Base-by-base conservation (phyloP, 768 basidiomycete species). In the Rhizopogon sp. region DNA sequence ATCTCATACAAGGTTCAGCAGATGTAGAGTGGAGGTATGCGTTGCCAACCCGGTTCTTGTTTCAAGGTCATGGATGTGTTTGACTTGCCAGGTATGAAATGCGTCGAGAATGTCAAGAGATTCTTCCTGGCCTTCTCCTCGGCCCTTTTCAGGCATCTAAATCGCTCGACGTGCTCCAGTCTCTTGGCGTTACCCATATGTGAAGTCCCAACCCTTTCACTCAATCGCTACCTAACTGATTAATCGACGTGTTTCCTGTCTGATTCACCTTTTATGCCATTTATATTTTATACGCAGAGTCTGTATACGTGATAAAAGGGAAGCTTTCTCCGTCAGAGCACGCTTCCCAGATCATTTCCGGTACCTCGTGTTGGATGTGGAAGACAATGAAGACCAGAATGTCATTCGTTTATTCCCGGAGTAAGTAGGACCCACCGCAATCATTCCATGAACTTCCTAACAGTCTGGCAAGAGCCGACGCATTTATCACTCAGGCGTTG, bases 371-470 rank as follows among this genome's bases (percentile, higher is more conserved):
- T 75, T 96, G 35, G 88, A 95, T 66, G 90, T 97, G 28, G 81
- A 93, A 66, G 93, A 97, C 68, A 92, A 83, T 60, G 93, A 95
- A 68, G 93, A 96, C 65, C 94, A 97, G 73, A 97, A 97, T 66
- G 78, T 97, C 40, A 96, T 97, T 62, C 79, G 90, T 28, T 72
- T 94, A 42, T 96, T 96, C 70, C 94, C 93, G n/a, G 66, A 69
- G 93, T 93, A 59, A 54, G 82, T 74, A 54, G 82, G 74, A 28
- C 17, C 28, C 54, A 31, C 5, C 20, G 5, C 9, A 29, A 11
- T 51, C 25, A 17, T 35, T 53, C 43, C 13, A 25, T 39, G 16
- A 45, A 5, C 33, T 43, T 56, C 11, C 47, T 49, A 54, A 16
- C 43, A 52, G 25, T 53, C 43, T 31, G 16, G 41, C 5, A 58